These are phyloP conservation scores for Aquilaria yunnanensis DNA, from an alignment of 345 rosid species.

Conservation along the genomic window DNA sequence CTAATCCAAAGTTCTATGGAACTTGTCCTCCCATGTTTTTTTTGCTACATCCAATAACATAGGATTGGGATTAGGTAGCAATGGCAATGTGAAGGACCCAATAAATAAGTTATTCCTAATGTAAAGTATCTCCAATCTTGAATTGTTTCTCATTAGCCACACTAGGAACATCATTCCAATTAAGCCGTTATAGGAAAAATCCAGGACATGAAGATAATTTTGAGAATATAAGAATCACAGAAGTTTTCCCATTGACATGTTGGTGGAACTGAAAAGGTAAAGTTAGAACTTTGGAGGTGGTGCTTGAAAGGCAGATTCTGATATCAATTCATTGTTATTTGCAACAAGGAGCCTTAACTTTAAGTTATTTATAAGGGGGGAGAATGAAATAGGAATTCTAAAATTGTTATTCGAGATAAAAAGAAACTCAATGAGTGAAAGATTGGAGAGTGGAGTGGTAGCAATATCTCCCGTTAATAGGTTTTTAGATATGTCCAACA, in stretches of 20 bases:
- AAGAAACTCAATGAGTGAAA: background rate
- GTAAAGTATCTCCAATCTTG: background rate
- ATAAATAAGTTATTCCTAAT: constrained; percentile 1
- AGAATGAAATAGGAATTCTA: background rate
- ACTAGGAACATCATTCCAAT: constrained; percentile 3
- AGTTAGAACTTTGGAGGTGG: constrained; percentile 2
- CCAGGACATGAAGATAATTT: background rate
- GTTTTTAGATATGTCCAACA: constrained; percentile 11
- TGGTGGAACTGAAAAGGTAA: background rate
- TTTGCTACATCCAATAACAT: background rate
- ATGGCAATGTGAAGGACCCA: constrained; percentile 2
- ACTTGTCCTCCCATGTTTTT: constrained; percentile 6
- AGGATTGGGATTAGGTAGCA: too few relatives aligned
- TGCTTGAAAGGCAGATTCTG: background rate
- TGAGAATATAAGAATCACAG: constrained; percentile 15
- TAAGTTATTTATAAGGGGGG: constrained; percentile 9
- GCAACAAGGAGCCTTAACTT: background rate
- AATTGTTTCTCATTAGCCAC: constrained; percentile 31
- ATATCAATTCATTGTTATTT: background rate
- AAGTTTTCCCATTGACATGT: background rate
- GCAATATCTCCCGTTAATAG: constrained; percentile 12
- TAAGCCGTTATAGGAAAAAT: background rate
- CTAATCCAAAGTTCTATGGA: constrained; percentile 11
- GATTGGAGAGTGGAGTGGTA: background rate
- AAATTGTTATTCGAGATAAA: constrained; percentile 4